Percentiles rank a stretch among this genome's conserved stretches.
Conservation (phyloP, 805 yeast genomes). For the Cyberlindnera mrakii region DNA sequence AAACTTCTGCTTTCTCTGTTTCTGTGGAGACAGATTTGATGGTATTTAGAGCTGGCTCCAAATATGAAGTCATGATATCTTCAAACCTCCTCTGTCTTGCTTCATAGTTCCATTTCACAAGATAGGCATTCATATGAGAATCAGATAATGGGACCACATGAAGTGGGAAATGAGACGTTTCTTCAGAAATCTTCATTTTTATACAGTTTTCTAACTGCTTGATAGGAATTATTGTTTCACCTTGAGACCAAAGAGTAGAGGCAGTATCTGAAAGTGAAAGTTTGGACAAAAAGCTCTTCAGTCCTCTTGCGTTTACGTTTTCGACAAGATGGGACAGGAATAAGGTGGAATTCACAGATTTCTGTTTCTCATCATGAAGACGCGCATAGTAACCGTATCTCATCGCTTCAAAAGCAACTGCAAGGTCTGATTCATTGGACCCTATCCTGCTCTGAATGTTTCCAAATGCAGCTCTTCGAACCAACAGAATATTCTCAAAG, state of each 20-base stretch:
- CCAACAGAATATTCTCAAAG: slow-evolving; percentile 38
- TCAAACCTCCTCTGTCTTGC: slow-evolving; percentile 65
- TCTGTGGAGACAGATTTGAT: slow-evolving; percentile 14
- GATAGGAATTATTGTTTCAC: slow-evolving; percentile 54
- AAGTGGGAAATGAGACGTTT: slow-evolving; percentile 2
- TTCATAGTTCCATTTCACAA: slow-evolving; percentile 66
- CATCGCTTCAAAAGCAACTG: slow-evolving; percentile 32
- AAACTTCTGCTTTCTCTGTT: slow-evolving; percentile 38
- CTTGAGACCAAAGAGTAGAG: slow-evolving; percentile 57
- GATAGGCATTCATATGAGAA: slow-evolving; percentile 28
- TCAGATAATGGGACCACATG: slow-evolving; percentile 13
- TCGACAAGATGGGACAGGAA: slow-evolving; percentile 34
- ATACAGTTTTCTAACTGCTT: slow-evolving; percentile 38
- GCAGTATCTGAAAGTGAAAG: slow-evolving; percentile 43
- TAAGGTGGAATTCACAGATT: slow-evolving; percentile 43
- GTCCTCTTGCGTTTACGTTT: slow-evolving; percentile 1
- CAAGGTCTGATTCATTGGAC: slow-evolving; percentile 17
- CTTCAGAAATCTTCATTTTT: slow-evolving; percentile 4
- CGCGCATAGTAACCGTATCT: slow-evolving; percentile 39
- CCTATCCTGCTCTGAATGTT: background rate
- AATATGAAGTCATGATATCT: slow-evolving; percentile 49
- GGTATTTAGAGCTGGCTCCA: slow-evolving; percentile 29
- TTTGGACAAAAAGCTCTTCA: slow-evolving; percentile 2
- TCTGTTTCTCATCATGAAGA: slow-evolving; percentile 35
- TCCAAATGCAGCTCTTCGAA: slow-evolving; percentile 32